These are phyloP conservation scores for Venturia carpophila DNA, from an alignment of 2,329 filamentous ascomycete genomes.

Conservation along the genomic window DNA sequence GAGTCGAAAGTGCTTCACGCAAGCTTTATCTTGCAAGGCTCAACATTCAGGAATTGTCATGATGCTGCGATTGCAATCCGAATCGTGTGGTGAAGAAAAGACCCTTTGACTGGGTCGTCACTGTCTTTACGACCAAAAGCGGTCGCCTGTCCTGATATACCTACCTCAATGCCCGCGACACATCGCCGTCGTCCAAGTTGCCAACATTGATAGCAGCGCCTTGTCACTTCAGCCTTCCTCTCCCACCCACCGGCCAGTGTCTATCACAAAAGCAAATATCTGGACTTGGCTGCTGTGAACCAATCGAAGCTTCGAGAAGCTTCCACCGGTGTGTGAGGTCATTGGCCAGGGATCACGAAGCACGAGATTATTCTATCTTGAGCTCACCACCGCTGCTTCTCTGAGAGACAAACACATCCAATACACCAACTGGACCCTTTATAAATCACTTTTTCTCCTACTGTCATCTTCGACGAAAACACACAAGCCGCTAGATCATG, in stretches of 20 bases:
- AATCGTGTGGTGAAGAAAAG: no score
- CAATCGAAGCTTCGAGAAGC: conserved; percentile 32
- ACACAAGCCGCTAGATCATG: conserved; percentile 48
- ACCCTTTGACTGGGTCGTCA: no score
- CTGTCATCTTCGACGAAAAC: conserved; percentile 19
- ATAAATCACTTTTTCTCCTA: not conserved
- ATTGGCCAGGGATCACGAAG: conserved; percentile 2
- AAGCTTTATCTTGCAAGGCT: no score
- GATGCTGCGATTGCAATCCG: no score
- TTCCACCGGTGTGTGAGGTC: conserved; percentile 23
- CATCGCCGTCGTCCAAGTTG: not conserved
- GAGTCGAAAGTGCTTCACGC: no score
- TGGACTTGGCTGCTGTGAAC: not conserved
- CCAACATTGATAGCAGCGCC: not conserved
- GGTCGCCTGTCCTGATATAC: not conserved
- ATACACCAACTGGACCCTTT: not conserved
- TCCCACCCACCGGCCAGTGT: not conserved
- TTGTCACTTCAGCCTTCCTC: not conserved
- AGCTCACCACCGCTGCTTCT: not conserved
- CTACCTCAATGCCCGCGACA: not conserved
- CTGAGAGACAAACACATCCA: not conserved
- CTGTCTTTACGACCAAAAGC: no score
- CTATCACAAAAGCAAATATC: not conserved
- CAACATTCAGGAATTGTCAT: no score
- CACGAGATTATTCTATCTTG: not conserved